These are phyloP conservation scores for Triglochin maritima DNA, from an alignment of 106 monocot species.

Conservation along the genomic window DNA sequence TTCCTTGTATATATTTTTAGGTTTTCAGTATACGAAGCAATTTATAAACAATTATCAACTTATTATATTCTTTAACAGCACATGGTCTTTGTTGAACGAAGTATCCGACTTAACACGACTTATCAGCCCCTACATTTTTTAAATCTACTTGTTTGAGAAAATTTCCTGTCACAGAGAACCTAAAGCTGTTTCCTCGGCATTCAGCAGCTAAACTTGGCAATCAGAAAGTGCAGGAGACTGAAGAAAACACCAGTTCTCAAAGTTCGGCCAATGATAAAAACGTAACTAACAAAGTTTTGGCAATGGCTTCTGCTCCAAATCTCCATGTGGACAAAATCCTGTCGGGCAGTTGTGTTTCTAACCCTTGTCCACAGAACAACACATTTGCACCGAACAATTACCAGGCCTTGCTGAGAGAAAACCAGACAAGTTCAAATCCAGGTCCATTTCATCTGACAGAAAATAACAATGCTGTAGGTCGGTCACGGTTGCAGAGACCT, in stretches of 20 bases:
- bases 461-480: conserved; percentile 7
- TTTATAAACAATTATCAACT: no score
- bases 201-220: conserved; percentile 23
- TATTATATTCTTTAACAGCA: no score
- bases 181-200: conserved; percentile 46
- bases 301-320: conserved; percentile 14
- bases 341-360: conserved; percentile 1
- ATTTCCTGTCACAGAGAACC: conserved; percentile 25
- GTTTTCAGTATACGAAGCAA: no score
- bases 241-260: conserved; percentile 24
- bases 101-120: no score
- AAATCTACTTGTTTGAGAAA: no score
- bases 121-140: no score
- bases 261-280: conserved; percentile 24
- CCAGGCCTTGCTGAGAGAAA: conserved; percentile 43
- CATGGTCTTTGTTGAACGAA: no score
- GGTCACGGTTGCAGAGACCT: conserved; percentile 16
- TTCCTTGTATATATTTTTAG: no score
- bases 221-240: conserved; percentile 28
- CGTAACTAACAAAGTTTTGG: conserved; percentile 19
- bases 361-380: conserved; percentile 9
- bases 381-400: conserved; percentile 33
- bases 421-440: conserved; percentile 22
- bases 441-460: conserved; percentile 26
- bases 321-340: conserved; percentile 15